Evolutionary conservation across 1,284 basidiomycete genomes (phyloP).

Genomic region (Apiotrichum laibachii): DNA sequence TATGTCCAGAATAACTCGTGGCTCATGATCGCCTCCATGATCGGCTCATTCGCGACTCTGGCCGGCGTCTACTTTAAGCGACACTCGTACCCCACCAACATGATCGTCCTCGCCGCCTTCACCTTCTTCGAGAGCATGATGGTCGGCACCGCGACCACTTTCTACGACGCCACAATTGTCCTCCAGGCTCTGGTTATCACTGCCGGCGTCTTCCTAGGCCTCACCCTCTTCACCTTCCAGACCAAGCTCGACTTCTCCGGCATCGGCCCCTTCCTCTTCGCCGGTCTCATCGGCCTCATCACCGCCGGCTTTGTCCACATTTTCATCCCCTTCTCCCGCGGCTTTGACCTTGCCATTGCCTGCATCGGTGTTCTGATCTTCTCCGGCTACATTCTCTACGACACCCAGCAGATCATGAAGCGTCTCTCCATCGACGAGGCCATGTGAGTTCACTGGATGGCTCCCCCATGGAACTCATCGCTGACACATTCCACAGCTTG

Average conservation of each 20-base stretch:
- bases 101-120: slow-evolving; percentile 55
- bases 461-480: too few relatives aligned
- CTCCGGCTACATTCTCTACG: slow-evolving; percentile 49
- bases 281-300: slow-evolving; percentile 47
- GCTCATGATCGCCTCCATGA: slow-evolving; percentile 47
- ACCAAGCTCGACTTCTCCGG: slow-evolving; percentile 52
- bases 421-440: slow-evolving; percentile 48
- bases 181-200: slow-evolving; percentile 58
- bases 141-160: slow-evolving; percentile 52
- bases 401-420: slow-evolving; percentile 53
- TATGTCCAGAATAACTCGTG: slow-evolving; percentile 46
- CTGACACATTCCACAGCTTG: slow-evolving; percentile 29
- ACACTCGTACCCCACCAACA: slow-evolving; percentile 53
- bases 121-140: slow-evolving; percentile 54
- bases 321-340: slow-evolving; percentile 51
- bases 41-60: slow-evolving; percentile 47
- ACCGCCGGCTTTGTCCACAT: slow-evolving; percentile 44
- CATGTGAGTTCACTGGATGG: too few relatives aligned
- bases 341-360: slow-evolving; percentile 47
- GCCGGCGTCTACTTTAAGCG: slow-evolving; percentile 49
- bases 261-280: slow-evolving; percentile 47
- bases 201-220: slow-evolving; percentile 56
- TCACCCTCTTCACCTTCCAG: slow-evolving; percentile 57
- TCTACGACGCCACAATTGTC: slow-evolving; percentile 47
- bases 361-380: slow-evolving; percentile 48